These are phyloP conservation scores for Acidiella bohemica DNA, from an alignment of 495 filamentous ascomycete genomes.

Conservation along the genomic window DNA sequence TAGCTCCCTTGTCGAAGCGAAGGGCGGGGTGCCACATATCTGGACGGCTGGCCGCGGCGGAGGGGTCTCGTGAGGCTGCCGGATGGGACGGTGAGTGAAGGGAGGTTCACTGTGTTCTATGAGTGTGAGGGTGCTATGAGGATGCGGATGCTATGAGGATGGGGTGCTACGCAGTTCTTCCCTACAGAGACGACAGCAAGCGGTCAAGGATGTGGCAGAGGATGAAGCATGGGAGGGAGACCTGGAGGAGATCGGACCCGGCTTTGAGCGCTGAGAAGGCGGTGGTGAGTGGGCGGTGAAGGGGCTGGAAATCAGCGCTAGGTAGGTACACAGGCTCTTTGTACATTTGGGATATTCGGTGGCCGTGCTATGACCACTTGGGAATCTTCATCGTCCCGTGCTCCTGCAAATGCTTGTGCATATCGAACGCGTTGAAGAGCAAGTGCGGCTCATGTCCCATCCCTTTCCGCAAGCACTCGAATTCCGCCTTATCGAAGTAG, in stretches of 20 bases:
- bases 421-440: conserved; percentile 72
- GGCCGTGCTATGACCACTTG: conserved; percentile 43
- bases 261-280: no score
- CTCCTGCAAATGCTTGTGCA: conserved; percentile 70
- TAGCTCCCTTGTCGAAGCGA: conserved; percentile 5
- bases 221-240: no score
- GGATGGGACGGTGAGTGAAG: conserved; percentile 4
- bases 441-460: conserved; percentile 85
- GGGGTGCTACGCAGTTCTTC: no score
- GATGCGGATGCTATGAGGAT: no score
- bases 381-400: conserved; percentile 74
- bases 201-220: no score
- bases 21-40: conserved; percentile 8
- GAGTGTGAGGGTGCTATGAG: conserved; percentile 12
- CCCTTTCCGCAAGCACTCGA: conserved; percentile 73
- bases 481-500: conserved; percentile 80
- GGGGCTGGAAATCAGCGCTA: no score
- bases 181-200: no score
- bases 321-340: no score
- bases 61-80: conserved; percentile 2
- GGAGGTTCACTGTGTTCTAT: conserved; percentile 11
- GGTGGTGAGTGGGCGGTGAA: no score
- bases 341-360: no score
- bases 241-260: no score
- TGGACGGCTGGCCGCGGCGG: conserved; percentile 8